A percentile compares a stretch with the other conserved stretches of the same genome.
phyloP scores from a whole-genome alignment of 163 green algal species.

The Volvox carteri region DNA sequence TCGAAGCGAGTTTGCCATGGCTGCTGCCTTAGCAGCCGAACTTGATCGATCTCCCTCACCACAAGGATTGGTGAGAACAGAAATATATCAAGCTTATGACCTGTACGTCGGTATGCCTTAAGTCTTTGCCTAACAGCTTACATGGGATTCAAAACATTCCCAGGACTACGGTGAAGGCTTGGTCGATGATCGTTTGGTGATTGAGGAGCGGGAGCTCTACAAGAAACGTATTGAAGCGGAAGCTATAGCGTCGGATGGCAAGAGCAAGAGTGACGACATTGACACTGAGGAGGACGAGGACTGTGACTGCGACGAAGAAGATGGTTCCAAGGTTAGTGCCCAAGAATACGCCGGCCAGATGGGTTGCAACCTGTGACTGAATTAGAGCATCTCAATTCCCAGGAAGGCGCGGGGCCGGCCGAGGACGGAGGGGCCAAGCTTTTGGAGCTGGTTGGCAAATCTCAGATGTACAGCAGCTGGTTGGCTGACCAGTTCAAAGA shows the following conservation, averaged over 20 bases:
- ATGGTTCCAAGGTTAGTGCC: neutral
- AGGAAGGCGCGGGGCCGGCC: neutral
- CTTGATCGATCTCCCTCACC: slow-evolving; percentile 10
- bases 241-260: no score
- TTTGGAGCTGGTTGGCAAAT: slow-evolving; percentile 21
- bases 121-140: neutral
- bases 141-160: neutral
- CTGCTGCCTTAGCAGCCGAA: slow-evolving; percentile 17
- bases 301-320: neutral
- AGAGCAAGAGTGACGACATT: neutral
- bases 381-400: neutral
- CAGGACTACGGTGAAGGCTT: neutral
- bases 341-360: neutral
- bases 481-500: slow-evolving; percentile 34
- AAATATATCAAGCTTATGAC: neutral
- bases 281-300: neutral
- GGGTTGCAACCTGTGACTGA: neutral
- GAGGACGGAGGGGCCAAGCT: neutral
- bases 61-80: neutral
- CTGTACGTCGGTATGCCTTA: neutral
- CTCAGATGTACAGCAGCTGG: slow-evolving; percentile 44
- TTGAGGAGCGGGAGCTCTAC: neutral
- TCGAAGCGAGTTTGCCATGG: neutral
- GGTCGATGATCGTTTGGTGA: neutral
- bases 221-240: slow-evolving; percentile 9